phyloP scores from a whole-genome alignment of 305 asterid genomes.

The Ilex paraguariensis region DNA sequence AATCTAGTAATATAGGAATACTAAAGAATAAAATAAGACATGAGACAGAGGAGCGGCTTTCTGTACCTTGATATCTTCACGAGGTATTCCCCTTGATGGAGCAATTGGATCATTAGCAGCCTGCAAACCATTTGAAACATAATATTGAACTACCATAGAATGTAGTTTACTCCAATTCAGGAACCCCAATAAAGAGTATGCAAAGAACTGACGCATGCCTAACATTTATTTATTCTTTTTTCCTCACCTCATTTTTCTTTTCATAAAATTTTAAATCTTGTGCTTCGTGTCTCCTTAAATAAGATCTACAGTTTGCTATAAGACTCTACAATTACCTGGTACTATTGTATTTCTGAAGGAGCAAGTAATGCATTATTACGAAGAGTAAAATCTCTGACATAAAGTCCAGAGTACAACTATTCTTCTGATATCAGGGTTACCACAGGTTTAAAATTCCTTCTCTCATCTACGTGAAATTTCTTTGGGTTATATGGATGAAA shows the following conservation, averaged over 20 bases:
- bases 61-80: constrained; percentile 71
- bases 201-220: background rate
- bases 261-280: background rate
- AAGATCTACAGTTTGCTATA: no score
- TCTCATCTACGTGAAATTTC: no score
- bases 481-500: no score
- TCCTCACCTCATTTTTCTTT: background rate
- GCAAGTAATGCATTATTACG: no score
- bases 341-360: no score
- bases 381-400: no score
- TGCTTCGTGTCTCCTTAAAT: background rate
- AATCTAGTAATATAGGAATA: background rate
- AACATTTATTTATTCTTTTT: background rate
- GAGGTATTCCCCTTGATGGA: constrained; percentile 91
- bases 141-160: constrained; percentile 4
- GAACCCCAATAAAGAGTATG: background rate
- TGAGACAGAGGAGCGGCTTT: constrained; percentile 11
- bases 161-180: background rate
- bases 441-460: no score
- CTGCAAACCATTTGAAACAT: constrained; percentile 38
- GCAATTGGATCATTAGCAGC: constrained; percentile 99
- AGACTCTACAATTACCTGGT: no score
- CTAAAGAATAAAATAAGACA: background rate
- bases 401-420: no score
- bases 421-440: no score